Evolutionary conservation across 257 asterid genomes (phyloP).

Genomic region (Mitragyna speciosa): DNA sequence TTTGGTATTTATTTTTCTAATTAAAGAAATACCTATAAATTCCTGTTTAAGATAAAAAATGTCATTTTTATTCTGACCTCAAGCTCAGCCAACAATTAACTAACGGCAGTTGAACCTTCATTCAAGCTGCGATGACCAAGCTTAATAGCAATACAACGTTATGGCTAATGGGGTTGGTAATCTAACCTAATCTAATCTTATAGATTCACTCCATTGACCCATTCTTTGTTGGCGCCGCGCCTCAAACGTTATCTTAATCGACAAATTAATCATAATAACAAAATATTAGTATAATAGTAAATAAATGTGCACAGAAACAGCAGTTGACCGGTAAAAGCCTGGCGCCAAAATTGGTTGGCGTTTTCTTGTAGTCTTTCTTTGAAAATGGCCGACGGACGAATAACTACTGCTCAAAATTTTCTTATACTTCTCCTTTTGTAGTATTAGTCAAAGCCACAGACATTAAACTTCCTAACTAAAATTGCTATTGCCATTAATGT

Average conservation of each 20-base stretch:
- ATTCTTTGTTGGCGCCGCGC: conserved; percentile 15
- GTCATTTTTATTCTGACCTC: not conserved
- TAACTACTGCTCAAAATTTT: not conserved
- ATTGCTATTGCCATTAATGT: not conserved
- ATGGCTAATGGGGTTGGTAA: not conserved
- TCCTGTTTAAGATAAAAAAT: not conserved
- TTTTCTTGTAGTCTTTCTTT: conserved; percentile 16
- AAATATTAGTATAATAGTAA: not conserved
- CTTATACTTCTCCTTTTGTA: not conserved
- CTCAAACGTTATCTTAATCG: not conserved
- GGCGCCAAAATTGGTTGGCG: conserved; percentile 30
- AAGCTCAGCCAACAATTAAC: not conserved
- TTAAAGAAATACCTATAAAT: too few relatives aligned
- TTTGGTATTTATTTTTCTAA: too few relatives aligned
- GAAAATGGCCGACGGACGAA: conserved; percentile 10
- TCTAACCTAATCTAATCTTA: conserved; percentile 14
- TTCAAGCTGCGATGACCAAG: not conserved
- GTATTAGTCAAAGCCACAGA: conserved; percentile 12
- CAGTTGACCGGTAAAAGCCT: conserved; percentile 39
- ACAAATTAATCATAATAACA: not conserved
- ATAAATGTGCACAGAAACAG: not conserved
- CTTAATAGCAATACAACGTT: not conserved
- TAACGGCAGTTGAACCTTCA: not conserved
- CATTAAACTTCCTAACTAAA: not conserved
- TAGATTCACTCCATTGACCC: conserved; percentile 22